Percentiles rank a stretch among this genome's conserved stretches.
These are phyloP conservation scores for Sclerotinia nivalis DNA, from an alignment of 2,329 filamentous ascomycete genomes.

Conservation along the genomic window DNA sequence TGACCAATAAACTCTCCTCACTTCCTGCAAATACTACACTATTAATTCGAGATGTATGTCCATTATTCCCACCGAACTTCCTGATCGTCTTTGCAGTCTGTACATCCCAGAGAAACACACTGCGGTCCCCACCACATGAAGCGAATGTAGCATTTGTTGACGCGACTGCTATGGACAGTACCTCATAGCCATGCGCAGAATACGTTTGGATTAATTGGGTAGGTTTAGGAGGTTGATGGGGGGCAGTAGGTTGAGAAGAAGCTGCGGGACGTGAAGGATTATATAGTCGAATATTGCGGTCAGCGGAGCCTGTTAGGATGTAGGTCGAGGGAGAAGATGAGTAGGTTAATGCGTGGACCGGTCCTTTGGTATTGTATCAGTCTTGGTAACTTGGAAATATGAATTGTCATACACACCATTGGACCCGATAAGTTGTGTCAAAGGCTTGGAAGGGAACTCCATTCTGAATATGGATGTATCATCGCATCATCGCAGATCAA, in stretches of 20 bases:
- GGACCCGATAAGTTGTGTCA: conserved; percentile 58
- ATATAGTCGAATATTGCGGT: conserved; percentile 83
- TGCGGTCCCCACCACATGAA: conserved; percentile 85
- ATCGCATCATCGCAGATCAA: conserved; percentile 11
- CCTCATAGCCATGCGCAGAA: conserved; percentile 85
- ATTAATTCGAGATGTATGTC: conserved; percentile 62
- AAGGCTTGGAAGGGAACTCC: conserved; percentile 49
- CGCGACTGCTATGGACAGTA: conserved; percentile 76
- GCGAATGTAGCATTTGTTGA: conserved; percentile 81
- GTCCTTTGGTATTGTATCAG: conserved; percentile 49
- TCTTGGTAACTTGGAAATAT: background rate
- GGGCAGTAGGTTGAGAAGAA: conserved; percentile 44
- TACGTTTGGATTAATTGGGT: conserved; percentile 78
- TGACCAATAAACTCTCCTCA: conserved; percentile 70
- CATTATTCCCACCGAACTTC: conserved; percentile 62
- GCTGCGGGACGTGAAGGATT: conserved; percentile 65
- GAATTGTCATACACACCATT: conserved; percentile 50
- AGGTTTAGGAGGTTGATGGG: conserved; percentile 43
- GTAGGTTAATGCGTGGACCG: conserved; percentile 71
- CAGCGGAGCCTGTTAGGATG: conserved; percentile 81
- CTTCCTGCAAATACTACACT: conserved; percentile 76
- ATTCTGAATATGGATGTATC: conserved; percentile 32
- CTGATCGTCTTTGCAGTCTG: conserved; percentile 73
- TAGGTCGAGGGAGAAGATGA: conserved; percentile 73
- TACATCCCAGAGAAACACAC: conserved; percentile 95